Evolutionary conservation across 441 rosid species (phyloP), one percentile per base, ranked within the genome.

Genomic region (Croton setiger): DNA sequence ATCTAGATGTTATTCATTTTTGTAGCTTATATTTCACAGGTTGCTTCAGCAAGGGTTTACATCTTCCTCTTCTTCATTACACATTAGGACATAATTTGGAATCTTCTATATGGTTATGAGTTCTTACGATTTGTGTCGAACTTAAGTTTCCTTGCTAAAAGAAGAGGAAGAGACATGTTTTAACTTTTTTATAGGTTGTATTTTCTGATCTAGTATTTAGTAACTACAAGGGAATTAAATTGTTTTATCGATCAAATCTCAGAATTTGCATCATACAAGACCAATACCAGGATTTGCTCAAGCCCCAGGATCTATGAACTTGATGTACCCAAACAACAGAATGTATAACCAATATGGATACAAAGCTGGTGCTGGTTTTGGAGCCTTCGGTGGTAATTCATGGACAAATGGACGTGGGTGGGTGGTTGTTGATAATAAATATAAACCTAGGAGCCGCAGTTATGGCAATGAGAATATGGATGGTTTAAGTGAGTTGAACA

Each of bases 401-500:
- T 76, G 92, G 76, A 66, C 85, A 56, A 87, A 80, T 78, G 88
- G 88, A 48, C 86, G 86, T 45, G 92, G 87, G 0, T 92, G 96
- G 96, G 77, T 71, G 72, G 71, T 81, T 58, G 85, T 76, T 70
- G 93, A 86, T 71, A 73, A 73, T 71, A 94, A 86, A 75, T 86
- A 84, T 69, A 90, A 83, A 76, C 75, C 84, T 53, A 84, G 84
- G 79, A 90, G 88, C 64, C 88, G 84, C 63, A 83, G 80, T 37
- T 85, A 80, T 23, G 87, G 84, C 52, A 87, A 82, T 67, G 98
- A 88, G 72, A 86, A 79, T 75, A 73, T 73, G 47, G 97, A 95
- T 70, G 93, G 97, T 52, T 75, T 90, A 75, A 92, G 83, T 66
- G 99, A 95, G 80, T 88, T 92, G 73, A 95, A 92, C 76, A 82